phyloP scores from a whole-genome alignment of 1,139 yeast species.

The Pichia sp. region DNA sequence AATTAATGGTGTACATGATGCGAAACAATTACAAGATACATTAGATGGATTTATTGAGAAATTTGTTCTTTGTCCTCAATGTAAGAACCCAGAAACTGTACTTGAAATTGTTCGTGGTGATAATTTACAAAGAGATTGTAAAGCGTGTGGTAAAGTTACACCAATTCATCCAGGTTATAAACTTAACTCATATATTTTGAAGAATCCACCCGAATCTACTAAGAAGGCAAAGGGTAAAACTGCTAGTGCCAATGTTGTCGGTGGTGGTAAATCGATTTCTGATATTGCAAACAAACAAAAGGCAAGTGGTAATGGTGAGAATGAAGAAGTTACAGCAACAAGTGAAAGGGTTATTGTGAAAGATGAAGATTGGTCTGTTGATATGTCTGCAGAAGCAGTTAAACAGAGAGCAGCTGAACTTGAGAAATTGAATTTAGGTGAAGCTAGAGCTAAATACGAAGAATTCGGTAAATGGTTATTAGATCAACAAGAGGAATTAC shows the following conservation, averaged over 20 bases:
- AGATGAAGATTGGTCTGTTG: conserved; percentile 98
- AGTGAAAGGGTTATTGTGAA: conserved; percentile 53
- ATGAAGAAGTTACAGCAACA: conserved; percentile 50
- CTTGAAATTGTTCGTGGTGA: conserved; percentile 75
- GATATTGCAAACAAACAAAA: conserved; percentile 63
- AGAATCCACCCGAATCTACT: conserved; percentile 77
- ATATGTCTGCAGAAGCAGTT: conserved; percentile 94
- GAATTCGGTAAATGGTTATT: conserved; percentile 89
- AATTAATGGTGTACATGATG: conserved; percentile 94
- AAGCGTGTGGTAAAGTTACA: conserved; percentile 94
- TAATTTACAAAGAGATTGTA: conserved; percentile 82
- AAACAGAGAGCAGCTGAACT: conserved; percentile 86
- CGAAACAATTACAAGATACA: conserved; percentile 83
- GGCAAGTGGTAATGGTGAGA: conserved; percentile 36
- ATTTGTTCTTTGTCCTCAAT: conserved; percentile 88
- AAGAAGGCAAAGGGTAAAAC: conserved; percentile 55
- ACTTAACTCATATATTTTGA: conserved; percentile 76
- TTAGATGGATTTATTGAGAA: conserved; percentile 90
- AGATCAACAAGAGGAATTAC: conserved; percentile 44
- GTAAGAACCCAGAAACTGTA: conserved; percentile 98
- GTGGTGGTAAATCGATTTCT: conserved; percentile 75
- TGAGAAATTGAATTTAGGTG: conserved; percentile 44
- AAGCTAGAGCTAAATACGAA: conserved; percentile 40
- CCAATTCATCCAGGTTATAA: conserved; percentile 81
- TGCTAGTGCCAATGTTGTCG: conserved; percentile 85